These are phyloP conservation scores for Trypanosoma conorhini DNA, from an alignment of 208 protist species.

Conservation along the genomic window DNA sequence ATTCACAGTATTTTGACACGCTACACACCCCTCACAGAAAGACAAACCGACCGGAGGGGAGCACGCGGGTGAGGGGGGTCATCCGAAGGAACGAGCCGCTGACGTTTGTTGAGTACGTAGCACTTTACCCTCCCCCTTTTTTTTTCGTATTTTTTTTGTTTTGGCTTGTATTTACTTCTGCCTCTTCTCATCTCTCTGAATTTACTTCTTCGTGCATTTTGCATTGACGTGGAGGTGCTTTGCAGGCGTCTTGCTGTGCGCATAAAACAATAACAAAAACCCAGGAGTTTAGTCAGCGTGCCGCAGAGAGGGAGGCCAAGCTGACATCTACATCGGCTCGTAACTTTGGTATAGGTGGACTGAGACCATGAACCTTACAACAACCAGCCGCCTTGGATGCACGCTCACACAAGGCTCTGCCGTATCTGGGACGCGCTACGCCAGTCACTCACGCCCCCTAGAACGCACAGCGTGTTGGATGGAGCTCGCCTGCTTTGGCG, in stretches of 20 bases:
- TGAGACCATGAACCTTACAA: conserved; percentile 28
- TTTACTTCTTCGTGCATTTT: background rate
- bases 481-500: conserved; percentile 64
- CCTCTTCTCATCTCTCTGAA: background rate
- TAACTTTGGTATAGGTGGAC: background rate
- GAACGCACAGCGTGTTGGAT: conserved; percentile 68
- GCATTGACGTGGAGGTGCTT: background rate
- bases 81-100: background rate
- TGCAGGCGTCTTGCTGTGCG: background rate
- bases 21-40: background rate
- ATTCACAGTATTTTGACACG: background rate
- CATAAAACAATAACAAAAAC: background rate
- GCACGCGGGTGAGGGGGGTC: background rate
- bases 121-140: background rate
- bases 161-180: background rate
- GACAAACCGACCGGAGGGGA: background rate
- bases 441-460: conserved; percentile 46
- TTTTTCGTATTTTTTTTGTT: background rate
- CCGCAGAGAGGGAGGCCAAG: background rate
- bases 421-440: conserved; percentile 56
- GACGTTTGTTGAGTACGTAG: background rate
- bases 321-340: background rate
- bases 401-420: conserved; percentile 46
- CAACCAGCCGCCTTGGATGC: conserved; percentile 48
- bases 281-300: background rate